phyloP scores from a whole-genome alignment of 805 yeast species.

The Debaryomyces tyrocola region DNA sequence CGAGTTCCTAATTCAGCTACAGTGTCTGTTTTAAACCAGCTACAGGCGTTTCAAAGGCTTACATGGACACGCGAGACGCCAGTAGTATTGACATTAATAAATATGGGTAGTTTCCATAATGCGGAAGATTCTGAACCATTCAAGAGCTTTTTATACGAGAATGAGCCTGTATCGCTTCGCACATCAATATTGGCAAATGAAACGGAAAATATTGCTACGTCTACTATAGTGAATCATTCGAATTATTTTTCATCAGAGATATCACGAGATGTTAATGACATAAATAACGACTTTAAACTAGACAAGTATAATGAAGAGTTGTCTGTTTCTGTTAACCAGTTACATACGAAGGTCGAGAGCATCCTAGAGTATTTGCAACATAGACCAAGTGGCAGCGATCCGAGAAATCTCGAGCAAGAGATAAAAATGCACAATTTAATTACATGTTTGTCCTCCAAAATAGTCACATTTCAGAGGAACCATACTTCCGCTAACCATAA shows the following conservation, averaged over 20 bases:
- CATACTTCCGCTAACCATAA: constrained; percentile 5
- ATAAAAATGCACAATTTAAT: constrained; percentile 22
- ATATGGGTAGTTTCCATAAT: background rate
- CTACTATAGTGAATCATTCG: constrained; percentile 28
- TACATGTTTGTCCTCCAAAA: constrained; percentile 27
- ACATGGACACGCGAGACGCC: background rate
- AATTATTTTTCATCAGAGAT: constrained; percentile 15
- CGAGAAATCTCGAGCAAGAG: constrained; percentile 1
- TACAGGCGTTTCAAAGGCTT: constrained; percentile 5
- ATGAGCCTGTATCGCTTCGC: constrained; percentile 4
- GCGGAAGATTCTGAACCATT: constrained; percentile 1
- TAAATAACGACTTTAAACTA: background rate
- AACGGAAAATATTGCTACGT: constrained; percentile 32
- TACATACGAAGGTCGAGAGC: constrained; percentile 19
- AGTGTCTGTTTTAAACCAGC: constrained; percentile 7
- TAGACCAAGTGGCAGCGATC: constrained; percentile 7
- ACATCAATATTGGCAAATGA: constrained; percentile 24
- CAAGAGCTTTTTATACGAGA: constrained; percentile 1
- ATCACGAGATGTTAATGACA: background rate
- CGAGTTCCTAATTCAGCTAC: constrained; percentile 4
- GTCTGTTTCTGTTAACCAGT: constrained; percentile 15
- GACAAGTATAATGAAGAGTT: constrained; percentile 10
- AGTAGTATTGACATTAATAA: constrained; percentile 4
- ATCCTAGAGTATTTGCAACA: constrained; percentile 20
- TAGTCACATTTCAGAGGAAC: constrained; percentile 7